Percentiles rank a stretch among this genome's conserved stretches.
Evolutionary conservation across 208 protist genomes (phyloP).

Genomic region (Herpetomonas samuelpessoai): DNA sequence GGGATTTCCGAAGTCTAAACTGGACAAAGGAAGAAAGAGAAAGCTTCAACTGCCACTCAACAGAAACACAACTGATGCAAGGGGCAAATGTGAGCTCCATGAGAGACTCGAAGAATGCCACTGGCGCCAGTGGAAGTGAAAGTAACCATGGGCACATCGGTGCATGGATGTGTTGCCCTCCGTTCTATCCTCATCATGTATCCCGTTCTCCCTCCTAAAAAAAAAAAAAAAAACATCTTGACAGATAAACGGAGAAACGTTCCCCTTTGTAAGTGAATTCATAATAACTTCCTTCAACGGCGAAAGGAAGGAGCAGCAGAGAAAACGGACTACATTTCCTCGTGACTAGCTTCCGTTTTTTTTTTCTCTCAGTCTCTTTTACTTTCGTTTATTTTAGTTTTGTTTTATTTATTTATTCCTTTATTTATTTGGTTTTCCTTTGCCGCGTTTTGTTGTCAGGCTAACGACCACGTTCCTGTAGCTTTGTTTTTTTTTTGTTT

Average conservation of each 20-base stretch:
- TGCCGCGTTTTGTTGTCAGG: no score
- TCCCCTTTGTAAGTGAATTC: background rate
- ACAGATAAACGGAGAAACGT: background rate
- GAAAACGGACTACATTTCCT: conserved; percentile 10
- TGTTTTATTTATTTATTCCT: conserved; percentile 2
- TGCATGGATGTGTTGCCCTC: background rate
- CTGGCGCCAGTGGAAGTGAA: no score
- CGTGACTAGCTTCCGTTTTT: conserved; percentile 10
- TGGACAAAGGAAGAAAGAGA: no score
- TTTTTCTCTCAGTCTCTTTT: conserved; percentile 18
- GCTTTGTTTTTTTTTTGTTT: no score
- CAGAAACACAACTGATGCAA: no score
- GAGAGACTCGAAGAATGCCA: no score
- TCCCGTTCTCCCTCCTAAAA: background rate
- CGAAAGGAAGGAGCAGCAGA: background rate
- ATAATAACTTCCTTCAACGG: background rate
- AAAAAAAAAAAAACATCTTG: conserved; percentile 10
- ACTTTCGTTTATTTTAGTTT: background rate
- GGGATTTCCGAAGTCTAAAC: no score
- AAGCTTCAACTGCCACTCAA: no score
- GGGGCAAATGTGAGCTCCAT: no score
- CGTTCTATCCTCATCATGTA: background rate
- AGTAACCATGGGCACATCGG: no score
- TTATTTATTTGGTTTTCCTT: no score
- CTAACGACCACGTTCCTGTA: no score